A percentile compares a stretch with the other conserved stretches of the same genome.
Conservation (phyloP, 208 protist species). For the Lotmaria passim region DNA sequence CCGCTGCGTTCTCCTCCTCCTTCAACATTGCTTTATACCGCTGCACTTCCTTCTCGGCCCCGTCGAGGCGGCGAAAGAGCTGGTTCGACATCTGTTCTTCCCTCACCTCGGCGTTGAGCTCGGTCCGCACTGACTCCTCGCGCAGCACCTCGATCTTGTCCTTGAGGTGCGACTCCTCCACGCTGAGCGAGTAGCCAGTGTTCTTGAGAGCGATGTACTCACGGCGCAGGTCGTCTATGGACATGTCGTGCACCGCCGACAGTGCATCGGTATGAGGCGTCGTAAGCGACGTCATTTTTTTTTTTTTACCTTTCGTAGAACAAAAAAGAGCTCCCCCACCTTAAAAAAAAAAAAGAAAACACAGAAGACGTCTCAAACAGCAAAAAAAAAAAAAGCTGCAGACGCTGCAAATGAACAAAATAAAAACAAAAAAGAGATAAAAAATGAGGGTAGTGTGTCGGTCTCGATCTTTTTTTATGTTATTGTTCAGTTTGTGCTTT, state of each 20-base stretch:
- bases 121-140: slow-evolving; percentile 70
- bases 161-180: slow-evolving; percentile 49
- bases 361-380: neutral
- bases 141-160: slow-evolving; percentile 64
- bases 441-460: too few species aligned
- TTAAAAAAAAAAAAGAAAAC: neutral
- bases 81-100: slow-evolving; percentile 83
- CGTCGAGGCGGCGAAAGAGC: slow-evolving; percentile 74
- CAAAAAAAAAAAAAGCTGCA: neutral
- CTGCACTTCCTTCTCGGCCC: slow-evolving; percentile 56
- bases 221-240: slow-evolving; percentile 53
- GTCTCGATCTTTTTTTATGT: too few species aligned
- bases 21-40: slow-evolving; percentile 49
- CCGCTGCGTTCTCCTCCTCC: slow-evolving; percentile 58
- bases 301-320: slow-evolving; percentile 1
- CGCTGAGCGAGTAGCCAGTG: slow-evolving; percentile 35
- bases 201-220: slow-evolving; percentile 65
- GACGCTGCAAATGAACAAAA: neutral
- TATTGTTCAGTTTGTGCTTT: too few species aligned
- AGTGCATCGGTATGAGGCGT: slow-evolving; percentile 27
- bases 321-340: too few species aligned
- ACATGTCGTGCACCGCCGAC: slow-evolving; percentile 53
- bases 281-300: slow-evolving; percentile 13
- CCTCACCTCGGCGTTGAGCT: slow-evolving; percentile 76
- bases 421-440: neutral